Conservation (phyloP, 176 grass and related monocot species). For the Triticum monococcum region DNA sequence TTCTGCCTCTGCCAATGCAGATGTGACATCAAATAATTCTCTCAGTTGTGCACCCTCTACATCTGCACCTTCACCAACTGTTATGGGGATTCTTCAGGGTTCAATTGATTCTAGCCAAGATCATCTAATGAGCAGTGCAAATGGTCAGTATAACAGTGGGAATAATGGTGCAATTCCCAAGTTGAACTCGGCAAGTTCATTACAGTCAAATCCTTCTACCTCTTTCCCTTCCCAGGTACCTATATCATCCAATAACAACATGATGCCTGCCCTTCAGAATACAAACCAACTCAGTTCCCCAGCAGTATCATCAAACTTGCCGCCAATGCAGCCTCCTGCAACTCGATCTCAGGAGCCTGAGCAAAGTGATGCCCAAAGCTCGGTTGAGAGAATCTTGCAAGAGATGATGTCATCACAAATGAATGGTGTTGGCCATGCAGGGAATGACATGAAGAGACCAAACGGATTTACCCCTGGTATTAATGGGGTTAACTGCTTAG, state of each 20-base stretch:
- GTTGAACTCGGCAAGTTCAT: conserved; percentile 53
- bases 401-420: conserved; percentile 82
- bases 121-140: conserved; percentile 48
- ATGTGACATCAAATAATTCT: conserved; percentile 43
- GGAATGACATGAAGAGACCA: conserved; percentile 61
- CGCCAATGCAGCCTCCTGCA: conserved; percentile 53
- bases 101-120: conserved; percentile 68
- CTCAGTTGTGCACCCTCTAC: conserved; percentile 49
- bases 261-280: conserved; percentile 50
- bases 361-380: conserved; percentile 76
- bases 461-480: conserved; percentile 51
- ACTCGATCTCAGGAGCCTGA: conserved; percentile 57
- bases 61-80: conserved; percentile 37
- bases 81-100: conserved; percentile 45
- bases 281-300: conserved; percentile 49
- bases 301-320: conserved; percentile 45
- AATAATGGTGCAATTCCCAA: conserved; percentile 48
- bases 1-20: conserved; percentile 51
- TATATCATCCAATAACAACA: conserved; percentile 54
- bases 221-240: conserved; percentile 40
- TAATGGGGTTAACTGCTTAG: conserved; percentile 57
- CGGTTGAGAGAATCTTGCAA: conserved; percentile 84
- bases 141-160: conserved; percentile 36
- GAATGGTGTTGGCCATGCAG: conserved; percentile 50
- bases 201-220: conserved; percentile 57